Base-by-base conservation (phyloP, 169 alveolate species). In the Toxoplasma gondii region DNA sequence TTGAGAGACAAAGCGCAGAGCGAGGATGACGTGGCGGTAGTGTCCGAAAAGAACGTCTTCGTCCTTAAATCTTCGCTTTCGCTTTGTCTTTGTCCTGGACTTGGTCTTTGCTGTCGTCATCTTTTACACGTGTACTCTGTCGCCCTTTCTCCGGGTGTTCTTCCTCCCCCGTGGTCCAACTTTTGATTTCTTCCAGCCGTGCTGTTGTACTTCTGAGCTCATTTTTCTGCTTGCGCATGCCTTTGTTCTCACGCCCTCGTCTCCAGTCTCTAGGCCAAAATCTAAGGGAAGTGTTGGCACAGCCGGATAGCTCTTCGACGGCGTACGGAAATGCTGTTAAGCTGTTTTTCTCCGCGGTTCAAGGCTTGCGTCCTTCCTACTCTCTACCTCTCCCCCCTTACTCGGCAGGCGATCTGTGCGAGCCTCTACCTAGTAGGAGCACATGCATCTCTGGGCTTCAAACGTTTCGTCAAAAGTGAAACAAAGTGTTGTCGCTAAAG, bases 301-400 rank as follows among this genome's bases (percentile, higher is more conserved):
- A n/a, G 43, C 84, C 39, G n/a, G 45, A 74, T 82, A 43, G 91
- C 81, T 53, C 94, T 1, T 53, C 88, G 41, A 0, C 88, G 24
- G 88, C 88, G 2, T 24, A 29, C 36, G 67, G 88, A 0, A 1
- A 38, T n/a, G 84, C 84, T 34, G 84, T 91, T 49, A 78, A 74
- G 87, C 86, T 91, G 24, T 91, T 91, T 41, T 91, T 91, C 86
- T 80, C 94, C 29, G 94, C 91, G 9, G 17, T 91, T n/a, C 94
- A 91, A 67, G 31, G 91, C 1, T 82, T 91, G 39, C 91, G 84
- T 58, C 94, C 94, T 24, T 88, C 94, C 36, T 67, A 91, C 54
- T 82, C 86, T 86, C 86, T 38, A 74, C 94, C 10, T 91, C 94
- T 39, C 53, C 94, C 54, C 45, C 91, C 87, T 83, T 36, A 44